Conservation (phyloP, 305 asterid genomes). For the Solanum hybrid region DNA sequence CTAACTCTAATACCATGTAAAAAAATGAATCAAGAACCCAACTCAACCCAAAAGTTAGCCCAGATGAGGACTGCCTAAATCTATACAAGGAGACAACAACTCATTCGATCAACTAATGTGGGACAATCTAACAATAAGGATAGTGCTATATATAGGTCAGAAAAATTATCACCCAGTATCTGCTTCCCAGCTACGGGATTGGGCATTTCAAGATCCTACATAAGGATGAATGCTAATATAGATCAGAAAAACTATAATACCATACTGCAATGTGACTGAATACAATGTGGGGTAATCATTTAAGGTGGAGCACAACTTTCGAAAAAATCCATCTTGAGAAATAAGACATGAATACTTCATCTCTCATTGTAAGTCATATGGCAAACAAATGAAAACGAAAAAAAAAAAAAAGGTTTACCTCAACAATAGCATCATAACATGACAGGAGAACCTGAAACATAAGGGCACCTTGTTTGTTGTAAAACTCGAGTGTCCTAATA, state of each 20-base stretch:
- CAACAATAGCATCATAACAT: slow-evolving; percentile 1
- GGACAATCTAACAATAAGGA: background rate
- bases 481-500: slow-evolving; percentile 20
- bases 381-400: background rate
- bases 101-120: background rate
- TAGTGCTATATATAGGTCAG: background rate
- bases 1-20: background rate
- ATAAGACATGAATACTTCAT: background rate
- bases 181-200: slow-evolving; percentile 13
- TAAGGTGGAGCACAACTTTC: background rate
- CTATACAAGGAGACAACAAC: background rate
- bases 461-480: slow-evolving; percentile 12
- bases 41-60: background rate
- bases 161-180: background rate
- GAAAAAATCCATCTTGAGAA: background rate
- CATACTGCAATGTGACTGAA: background rate
- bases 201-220: slow-evolving; percentile 16
- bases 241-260: background rate
- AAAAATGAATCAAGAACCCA: background rate
- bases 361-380: background rate
- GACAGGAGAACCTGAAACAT: slow-evolving; percentile 28
- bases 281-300: background rate
- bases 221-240: background rate
- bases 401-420: slow-evolving; percentile 11
- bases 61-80: background rate